phyloP scores from a whole-genome alignment of 2,329 filamentous ascomycete species.

The Aspergillus sp. region DNA sequence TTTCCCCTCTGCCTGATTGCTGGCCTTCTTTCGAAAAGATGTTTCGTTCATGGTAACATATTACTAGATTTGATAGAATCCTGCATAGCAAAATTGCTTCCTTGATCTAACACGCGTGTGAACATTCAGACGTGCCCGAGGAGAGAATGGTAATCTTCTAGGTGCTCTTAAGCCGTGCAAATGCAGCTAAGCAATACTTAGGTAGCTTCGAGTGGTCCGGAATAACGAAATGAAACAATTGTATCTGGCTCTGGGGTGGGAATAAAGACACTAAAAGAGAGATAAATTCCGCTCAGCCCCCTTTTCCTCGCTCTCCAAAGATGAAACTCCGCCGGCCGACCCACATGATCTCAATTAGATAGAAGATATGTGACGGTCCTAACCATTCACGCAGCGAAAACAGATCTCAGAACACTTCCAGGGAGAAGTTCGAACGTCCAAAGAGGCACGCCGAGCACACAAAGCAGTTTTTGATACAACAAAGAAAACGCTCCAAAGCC shows the following conservation, averaged over 20 bases:
- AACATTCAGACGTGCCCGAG: too few species aligned
- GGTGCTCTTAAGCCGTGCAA: too few species aligned
- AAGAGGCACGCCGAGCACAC: slow-evolving; percentile 27
- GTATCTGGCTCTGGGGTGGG: slow-evolving; percentile 38
- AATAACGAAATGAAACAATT: slow-evolving; percentile 18
- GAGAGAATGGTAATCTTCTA: too few species aligned
- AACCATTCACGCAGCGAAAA: slow-evolving; percentile 36
- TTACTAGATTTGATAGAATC: not conserved
- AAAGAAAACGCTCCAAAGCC: slow-evolving; percentile 24
- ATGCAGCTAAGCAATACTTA: too few species aligned
- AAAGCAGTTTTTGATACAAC: slow-evolving; percentile 25
- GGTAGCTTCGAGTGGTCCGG: too few species aligned
- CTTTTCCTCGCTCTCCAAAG: slow-evolving; percentile 40
- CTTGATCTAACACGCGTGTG: too few species aligned
- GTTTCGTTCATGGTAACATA: not conserved
- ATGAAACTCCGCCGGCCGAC: slow-evolving; percentile 44
- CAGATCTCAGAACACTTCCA: slow-evolving; percentile 34
- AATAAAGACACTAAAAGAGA: slow-evolving; percentile 44
- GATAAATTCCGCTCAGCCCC: slow-evolving; percentile 40
- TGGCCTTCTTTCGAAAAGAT: not conserved
- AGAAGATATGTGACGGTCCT: slow-evolving; percentile 35
- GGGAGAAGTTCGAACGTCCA: slow-evolving; percentile 33
- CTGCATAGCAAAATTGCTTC: too few species aligned
- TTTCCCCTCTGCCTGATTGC: not conserved
- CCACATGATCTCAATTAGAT: slow-evolving; percentile 35